Evolutionary conservation across 345 rosid species (phyloP).

Genomic region (Noccaea bulbosa): DNA sequence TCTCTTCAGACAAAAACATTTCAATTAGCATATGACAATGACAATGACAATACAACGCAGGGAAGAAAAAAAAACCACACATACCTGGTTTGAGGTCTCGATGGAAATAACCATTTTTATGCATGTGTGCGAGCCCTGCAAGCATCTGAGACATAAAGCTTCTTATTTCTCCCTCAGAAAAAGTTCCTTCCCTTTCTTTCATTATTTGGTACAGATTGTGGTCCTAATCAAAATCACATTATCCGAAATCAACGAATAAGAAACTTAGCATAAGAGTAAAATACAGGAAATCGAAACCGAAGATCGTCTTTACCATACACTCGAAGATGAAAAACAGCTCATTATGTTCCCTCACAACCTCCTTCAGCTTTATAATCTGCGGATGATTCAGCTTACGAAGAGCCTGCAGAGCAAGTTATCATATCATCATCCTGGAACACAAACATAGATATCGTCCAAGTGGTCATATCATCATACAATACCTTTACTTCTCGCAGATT

Average conservation of each 20-base stretch:
- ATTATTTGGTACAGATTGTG: constrained; percentile 82
- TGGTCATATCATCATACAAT: neutral
- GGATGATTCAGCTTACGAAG: constrained; percentile 88
- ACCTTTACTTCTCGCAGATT: constrained; percentile 95
- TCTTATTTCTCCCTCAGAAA: constrained; percentile 78
- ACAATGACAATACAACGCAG: too few species aligned
- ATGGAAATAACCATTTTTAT: constrained; percentile 81
- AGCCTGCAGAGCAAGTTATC: constrained; percentile 59
- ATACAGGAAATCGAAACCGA: neutral
- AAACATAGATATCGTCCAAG: neutral
- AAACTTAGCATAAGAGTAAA: neutral
- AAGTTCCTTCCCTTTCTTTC: constrained; percentile 68
- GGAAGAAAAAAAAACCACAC: too few species aligned
- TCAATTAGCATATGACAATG: too few species aligned
- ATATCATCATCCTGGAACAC: neutral
- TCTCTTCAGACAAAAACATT: constrained; percentile 53
- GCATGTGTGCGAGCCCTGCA: constrained; percentile 94
- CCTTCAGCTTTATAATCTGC: constrained; percentile 84
- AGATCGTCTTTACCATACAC: constrained; percentile 70
- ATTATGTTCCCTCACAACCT: constrained; percentile 84
- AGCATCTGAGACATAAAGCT: constrained; percentile 77
- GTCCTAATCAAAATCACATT: constrained; percentile 52
- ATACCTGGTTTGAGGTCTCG: constrained; percentile 92
- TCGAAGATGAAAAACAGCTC: constrained; percentile 92
- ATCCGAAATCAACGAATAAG: constrained; percentile 16